phyloP scores from a whole-genome alignment of 116 monocot species.

The Papilionanthe hybrid region DNA sequence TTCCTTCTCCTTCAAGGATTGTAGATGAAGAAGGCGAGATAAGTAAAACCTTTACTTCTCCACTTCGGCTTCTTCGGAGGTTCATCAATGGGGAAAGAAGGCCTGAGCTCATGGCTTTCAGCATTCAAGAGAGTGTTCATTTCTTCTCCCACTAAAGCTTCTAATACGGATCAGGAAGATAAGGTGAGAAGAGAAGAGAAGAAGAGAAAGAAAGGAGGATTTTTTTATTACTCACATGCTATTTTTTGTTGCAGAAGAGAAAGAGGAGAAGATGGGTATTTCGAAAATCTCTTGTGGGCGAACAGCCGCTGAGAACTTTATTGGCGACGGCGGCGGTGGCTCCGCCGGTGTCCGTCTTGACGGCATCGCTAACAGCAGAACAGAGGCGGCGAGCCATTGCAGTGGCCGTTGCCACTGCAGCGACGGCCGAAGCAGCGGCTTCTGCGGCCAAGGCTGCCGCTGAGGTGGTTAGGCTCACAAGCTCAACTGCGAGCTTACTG shows the following conservation, averaged over 20 bases:
- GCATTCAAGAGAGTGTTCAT: slow-evolving; percentile 63
- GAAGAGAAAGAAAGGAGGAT: neutral
- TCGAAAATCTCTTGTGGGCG: slow-evolving; percentile 17
- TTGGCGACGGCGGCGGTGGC: neutral
- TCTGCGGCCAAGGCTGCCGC: slow-evolving; percentile 23
- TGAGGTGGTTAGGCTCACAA: slow-evolving; percentile 28
- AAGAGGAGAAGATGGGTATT: slow-evolving; percentile 50
- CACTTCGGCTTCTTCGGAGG: neutral
- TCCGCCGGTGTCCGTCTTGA: neutral
- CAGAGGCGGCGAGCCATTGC: slow-evolving; percentile 44
- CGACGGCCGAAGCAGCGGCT: slow-evolving; percentile 18
- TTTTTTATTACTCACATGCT: neutral
- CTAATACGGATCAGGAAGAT: slow-evolving; percentile 2
- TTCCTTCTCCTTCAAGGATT: neutral
- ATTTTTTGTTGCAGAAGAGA: slow-evolving; percentile 27
- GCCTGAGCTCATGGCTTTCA: slow-evolving; percentile 50
- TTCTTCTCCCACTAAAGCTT: slow-evolving; percentile 39
- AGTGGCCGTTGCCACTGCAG: slow-evolving; percentile 41
- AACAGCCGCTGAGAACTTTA: slow-evolving; percentile 4
- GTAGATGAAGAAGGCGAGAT: neutral
- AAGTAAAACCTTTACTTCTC: neutral
- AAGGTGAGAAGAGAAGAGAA: neutral
- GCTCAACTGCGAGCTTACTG: slow-evolving; percentile 19
- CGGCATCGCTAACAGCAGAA: slow-evolving; percentile 14
- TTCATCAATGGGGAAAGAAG: slow-evolving; percentile 50